Evolutionary conservation across 1,139 yeast species (phyloP), one percentile per base, ranked within the genome.

Genomic region (Geotrichum citri-aurantii): DNA sequence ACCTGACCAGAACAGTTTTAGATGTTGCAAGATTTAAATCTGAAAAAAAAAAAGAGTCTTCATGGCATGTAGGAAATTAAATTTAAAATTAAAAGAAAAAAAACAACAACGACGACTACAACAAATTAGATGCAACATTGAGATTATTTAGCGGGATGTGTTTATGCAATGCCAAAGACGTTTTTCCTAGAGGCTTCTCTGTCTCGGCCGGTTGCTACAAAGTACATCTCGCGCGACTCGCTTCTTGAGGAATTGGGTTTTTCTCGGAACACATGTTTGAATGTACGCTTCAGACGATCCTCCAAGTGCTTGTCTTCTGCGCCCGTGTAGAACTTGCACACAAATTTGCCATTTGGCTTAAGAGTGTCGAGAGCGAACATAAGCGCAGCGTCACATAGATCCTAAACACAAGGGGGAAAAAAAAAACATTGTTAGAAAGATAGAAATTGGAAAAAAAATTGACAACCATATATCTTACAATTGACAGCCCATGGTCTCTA

Each of bases 371-470:
- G 80, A 2, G 91, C 84, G 59, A 92, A 79, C 14, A 89, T 77
- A 61, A 93, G 74, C 0, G 97, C 92, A 0, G 98, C 97, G 69
- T 93, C 97, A 63, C 97, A 93, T 58, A 93, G 75, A 70, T 92
- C 97, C 81, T 83, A 7, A 54, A 53, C 50, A 59, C 61, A 52
- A 21, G 17, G n/a, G 48, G 19, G 12, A 31, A 19, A 21, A 48
- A 47, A 46, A 44, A 17, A 19, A 52, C 14, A 33, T 46, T 52
- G 53, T 49, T 10, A 54, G 46, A 42, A 2, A 10, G 23, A 29
- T 17, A n/a, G 29, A 21, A 8, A n/a, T 37, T 21, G 33, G 17
- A 50, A n/a, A 29, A 27, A n/a, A n/a, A 40, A 17, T 27, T 17
- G 24, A 27, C 1, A 48, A 23, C 23, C 27, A 26, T 21, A 5